Evolutionary conservation across 306 rosid species (phyloP).

Genomic region (Acacia confusa): DNA sequence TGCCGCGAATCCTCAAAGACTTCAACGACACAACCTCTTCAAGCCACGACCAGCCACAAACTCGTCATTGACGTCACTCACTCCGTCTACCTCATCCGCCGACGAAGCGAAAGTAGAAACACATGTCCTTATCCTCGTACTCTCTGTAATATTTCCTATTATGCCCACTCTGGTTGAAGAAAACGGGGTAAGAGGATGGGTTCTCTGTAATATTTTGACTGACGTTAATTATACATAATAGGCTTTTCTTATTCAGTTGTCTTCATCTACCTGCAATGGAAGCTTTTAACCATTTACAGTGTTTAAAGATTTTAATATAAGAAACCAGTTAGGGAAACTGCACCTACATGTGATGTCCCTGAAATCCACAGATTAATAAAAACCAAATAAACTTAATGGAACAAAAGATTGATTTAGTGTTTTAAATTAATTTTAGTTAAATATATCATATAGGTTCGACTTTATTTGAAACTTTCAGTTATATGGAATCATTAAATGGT

Average conservation of each 20-base stretch:
- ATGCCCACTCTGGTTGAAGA: slow-evolving; percentile 13
- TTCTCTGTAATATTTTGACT: slow-evolving; percentile 2
- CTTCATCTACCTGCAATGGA: neutral
- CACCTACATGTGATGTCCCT: neutral
- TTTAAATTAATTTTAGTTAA: no score
- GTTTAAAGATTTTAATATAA: neutral
- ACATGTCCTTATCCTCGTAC: no score
- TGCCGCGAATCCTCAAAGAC: no score
- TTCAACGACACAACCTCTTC: no score
- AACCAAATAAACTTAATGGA: neutral
- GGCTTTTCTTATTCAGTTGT: neutral
- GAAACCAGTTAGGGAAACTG: neutral
- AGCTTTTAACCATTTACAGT: neutral
- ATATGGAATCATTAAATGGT: no score
- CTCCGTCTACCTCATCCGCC: no score
- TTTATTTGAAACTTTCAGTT: neutral
- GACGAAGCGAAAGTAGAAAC: no score
- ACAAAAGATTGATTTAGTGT: neutral
- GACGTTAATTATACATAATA: neutral
- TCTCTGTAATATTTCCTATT: no score
- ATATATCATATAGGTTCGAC: neutral
- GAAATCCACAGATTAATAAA: neutral
- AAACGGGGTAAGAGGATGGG: slow-evolving; percentile 18
- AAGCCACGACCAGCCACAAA: no score
- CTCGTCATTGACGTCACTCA: no score